Conservation (phyloP, 768 basidiomycete species). For the Boletus coccyginus region DNA sequence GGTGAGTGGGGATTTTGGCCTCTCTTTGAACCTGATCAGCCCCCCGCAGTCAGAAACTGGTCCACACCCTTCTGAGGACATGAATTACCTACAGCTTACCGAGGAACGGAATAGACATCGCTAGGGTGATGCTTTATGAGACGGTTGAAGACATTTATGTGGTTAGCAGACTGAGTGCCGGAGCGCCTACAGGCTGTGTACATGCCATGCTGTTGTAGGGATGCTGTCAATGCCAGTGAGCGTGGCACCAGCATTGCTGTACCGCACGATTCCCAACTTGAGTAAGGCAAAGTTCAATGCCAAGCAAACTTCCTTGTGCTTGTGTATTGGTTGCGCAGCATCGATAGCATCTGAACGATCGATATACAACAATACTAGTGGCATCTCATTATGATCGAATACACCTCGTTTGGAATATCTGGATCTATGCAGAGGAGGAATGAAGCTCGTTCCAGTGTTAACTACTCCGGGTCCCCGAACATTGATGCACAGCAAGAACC, state of each 20-base stretch:
- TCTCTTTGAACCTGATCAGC: slow-evolving; percentile 1
- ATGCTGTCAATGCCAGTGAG: too few species aligned
- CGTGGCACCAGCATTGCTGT: too few species aligned
- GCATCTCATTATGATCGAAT: background rate
- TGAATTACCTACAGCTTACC: slow-evolving; percentile 4
- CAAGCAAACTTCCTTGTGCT: too few species aligned
- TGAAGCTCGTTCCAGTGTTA: too few species aligned
- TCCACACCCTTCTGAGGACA: background rate
- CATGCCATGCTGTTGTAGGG: background rate
- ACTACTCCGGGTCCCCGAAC: too few species aligned
- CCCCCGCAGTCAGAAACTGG: background rate
- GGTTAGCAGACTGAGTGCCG: background rate
- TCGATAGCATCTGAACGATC: background rate
- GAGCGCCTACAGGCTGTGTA: background rate
- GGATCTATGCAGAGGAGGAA: background rate
- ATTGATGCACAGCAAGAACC: too few species aligned
- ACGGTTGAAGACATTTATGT: background rate
- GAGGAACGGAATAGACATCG: background rate
- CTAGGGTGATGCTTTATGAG: background rate
- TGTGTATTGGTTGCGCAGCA: too few species aligned
- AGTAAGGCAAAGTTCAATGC: too few species aligned
- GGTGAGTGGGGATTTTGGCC: background rate
- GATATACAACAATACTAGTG: too few species aligned
- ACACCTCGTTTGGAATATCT: background rate
- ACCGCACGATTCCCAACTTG: too few species aligned